Conservation (phyloP, 2,329 filamentous ascomycete species). For the Phaeosphaeriaceae sp. region DNA sequence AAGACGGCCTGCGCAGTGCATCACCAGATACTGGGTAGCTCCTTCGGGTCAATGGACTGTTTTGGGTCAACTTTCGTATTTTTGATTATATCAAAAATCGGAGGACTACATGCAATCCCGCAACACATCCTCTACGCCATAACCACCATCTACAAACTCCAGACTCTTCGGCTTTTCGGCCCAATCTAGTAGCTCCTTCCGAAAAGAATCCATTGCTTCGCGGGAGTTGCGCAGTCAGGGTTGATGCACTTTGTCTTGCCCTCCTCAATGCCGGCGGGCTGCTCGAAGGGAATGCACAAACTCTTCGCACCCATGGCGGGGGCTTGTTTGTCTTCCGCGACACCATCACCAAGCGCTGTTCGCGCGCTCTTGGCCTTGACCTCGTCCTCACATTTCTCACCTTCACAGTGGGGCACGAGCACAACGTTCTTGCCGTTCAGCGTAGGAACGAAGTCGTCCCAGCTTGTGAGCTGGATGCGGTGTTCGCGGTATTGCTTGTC, state of each 20-base stretch:
- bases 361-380: conserved; percentile 92
- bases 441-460: conserved; percentile 89
- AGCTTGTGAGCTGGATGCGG: conserved; percentile 80
- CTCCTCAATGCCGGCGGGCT: conserved; percentile 79
- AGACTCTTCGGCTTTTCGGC: conserved; percentile 1
- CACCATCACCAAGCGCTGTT: conserved; percentile 72
- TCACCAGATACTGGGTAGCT: too few relatives aligned
- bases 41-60: conserved; percentile 1
- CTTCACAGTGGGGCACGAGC: conserved; percentile 88
- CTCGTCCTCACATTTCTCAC: conserved; percentile 85
- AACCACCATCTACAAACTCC: conserved; percentile 26
- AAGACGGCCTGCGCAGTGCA: too few relatives aligned
- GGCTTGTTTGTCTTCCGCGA: conserved; percentile 75
- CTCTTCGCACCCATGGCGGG: conserved; percentile 80
- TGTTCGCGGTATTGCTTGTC: conserved; percentile 81
- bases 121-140: conserved; percentile 15
- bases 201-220: conserved; percentile 92
- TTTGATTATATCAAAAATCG: conserved; percentile 9
- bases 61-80: conserved; percentile 5
- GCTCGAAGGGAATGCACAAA: conserved; percentile 82
- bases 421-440: conserved; percentile 93
- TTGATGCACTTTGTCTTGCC: conserved; percentile 92
- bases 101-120: conserved; percentile 9
- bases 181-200: conserved; percentile 62
- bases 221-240: conserved; percentile 79